A percentile compares a stretch with the other conserved stretches of the same genome.
phyloP scores from a whole-genome alignment of 768 basidiomycete species.

The Inosperma sp. region DNA sequence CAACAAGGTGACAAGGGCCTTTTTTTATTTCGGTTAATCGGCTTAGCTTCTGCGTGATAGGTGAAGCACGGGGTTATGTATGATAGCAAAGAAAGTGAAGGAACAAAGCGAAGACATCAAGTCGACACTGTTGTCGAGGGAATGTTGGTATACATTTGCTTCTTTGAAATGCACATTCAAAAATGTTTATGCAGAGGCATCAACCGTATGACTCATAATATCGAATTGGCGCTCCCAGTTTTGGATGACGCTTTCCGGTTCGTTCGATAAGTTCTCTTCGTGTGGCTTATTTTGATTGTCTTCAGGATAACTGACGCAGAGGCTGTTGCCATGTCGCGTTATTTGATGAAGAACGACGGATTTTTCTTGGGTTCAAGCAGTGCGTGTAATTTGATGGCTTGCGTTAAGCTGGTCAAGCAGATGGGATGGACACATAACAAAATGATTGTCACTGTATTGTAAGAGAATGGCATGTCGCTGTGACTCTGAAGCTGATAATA shows the following conservation, averaged over 20 bases:
- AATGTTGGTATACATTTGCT: slow-evolving; percentile 39
- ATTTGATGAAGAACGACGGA: slow-evolving; percentile 86
- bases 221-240: slow-evolving; percentile 76
- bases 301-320: slow-evolving; percentile 87
- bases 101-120: slow-evolving; percentile 87
- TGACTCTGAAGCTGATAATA: background rate
- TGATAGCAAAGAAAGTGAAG: slow-evolving; percentile 87
- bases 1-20: slow-evolving; percentile 62
- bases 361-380: slow-evolving; percentile 94
- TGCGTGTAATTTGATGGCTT: slow-evolving; percentile 94
- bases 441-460: slow-evolving; percentile 84
- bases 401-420: slow-evolving; percentile 70
- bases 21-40: background rate
- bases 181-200: slow-evolving; percentile 58
- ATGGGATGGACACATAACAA: slow-evolving; percentile 66
- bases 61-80: slow-evolving; percentile 95
- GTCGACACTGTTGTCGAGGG: slow-evolving; percentile 97
- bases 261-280: slow-evolving; percentile 6
- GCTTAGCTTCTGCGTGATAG: slow-evolving; percentile 30
- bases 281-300: background rate
- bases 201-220: slow-evolving; percentile 89
- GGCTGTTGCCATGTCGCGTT: slow-evolving; percentile 93
- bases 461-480: slow-evolving; percentile 22
- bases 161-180: background rate
- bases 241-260: slow-evolving; percentile 89